Percentiles rank a stretch among this genome's conserved stretches.
Conservation (phyloP, 139 green algal genomes). For the Chlamydomonas eustigma region DNA sequence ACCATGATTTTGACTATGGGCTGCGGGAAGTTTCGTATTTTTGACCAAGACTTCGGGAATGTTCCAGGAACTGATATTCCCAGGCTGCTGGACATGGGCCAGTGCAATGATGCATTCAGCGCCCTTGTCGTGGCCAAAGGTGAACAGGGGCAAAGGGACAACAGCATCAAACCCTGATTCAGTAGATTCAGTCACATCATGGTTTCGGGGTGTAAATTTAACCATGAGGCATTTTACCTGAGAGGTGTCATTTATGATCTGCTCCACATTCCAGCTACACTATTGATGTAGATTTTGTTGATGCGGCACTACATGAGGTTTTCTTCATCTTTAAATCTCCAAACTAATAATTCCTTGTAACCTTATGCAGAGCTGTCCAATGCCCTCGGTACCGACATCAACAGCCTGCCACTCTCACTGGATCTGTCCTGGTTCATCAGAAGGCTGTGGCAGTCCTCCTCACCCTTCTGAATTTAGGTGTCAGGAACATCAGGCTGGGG, state of each 20-base stretch:
- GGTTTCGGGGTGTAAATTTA: no score
- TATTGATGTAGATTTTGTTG: no score
- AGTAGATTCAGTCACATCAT: no score
- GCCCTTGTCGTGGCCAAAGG: constrained; percentile 63
- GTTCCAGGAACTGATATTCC: constrained; percentile 55
- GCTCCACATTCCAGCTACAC: no score
- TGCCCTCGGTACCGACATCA: constrained; percentile 46
- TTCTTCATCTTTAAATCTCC: no score
- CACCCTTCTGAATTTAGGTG: constrained; percentile 67
- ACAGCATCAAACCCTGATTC: no score
- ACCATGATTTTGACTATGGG: constrained; percentile 62
- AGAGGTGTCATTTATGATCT: constrained; percentile 17
- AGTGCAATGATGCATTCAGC: constrained; percentile 55
- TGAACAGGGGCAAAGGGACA: no score
- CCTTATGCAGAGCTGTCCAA: constrained; percentile 65
- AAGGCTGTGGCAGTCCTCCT: constrained; percentile 71
- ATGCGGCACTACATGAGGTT: no score
- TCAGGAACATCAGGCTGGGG: constrained; percentile 70
- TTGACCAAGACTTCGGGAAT: constrained; percentile 47
- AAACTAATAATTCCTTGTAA: constrained; percentile 62
- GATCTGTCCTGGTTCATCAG: constrained; percentile 77
- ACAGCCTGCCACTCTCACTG: constrained; percentile 66
- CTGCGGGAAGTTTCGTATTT: constrained; percentile 73
- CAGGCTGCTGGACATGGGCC: constrained; percentile 63
- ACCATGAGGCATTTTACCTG: no score